These are phyloP conservation scores for Saccharomyces hybrid DNA, from an alignment of 1,139 yeast species.

Conservation along the genomic window DNA sequence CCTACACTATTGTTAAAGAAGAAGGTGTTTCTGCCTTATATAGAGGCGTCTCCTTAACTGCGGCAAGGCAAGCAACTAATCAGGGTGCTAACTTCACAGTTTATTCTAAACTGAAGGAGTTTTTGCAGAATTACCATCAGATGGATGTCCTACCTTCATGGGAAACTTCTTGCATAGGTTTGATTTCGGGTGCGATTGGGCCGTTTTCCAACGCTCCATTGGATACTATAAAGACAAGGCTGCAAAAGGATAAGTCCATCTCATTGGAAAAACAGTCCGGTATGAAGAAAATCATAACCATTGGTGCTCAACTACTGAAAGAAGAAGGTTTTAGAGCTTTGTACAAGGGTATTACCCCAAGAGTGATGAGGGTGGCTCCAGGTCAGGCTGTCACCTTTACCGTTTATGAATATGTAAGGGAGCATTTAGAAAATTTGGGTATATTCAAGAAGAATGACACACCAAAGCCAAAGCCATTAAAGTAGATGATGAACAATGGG, in stretches of 20 bases:
- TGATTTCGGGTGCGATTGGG: conserved; percentile 93
- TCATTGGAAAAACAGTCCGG: conserved; percentile 56
- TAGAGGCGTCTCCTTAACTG: conserved; percentile 92
- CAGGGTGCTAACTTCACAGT: conserved; percentile 98
- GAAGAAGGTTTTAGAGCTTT: conserved; percentile 86
- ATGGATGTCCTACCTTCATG: conserved; percentile 69
- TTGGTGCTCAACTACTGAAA: conserved; percentile 71
- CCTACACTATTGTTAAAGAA: conserved; percentile 74
- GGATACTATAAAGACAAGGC: conserved; percentile 94
- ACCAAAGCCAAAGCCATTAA: conserved; percentile 11
- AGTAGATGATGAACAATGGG: neutral
- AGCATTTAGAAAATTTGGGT: conserved; percentile 46
- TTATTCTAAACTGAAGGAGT: conserved; percentile 75
- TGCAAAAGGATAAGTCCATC: conserved; percentile 81
- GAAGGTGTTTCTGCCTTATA: conserved; percentile 90
- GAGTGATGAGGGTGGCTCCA: conserved; percentile 99
- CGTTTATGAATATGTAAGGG: conserved; percentile 84
- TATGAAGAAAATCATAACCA: conserved; percentile 58
- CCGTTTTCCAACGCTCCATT: conserved; percentile 97
- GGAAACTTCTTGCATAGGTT: conserved; percentile 90
- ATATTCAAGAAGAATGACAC: conserved; percentile 10
- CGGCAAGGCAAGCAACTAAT: conserved; percentile 96
- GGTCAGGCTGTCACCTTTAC: conserved; percentile 99
- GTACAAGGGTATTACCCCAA: conserved; percentile 96
- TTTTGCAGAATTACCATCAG: conserved; percentile 59